Conservation (phyloP, 257 asterid genomes). For the Forsythia suspensa region DNA sequence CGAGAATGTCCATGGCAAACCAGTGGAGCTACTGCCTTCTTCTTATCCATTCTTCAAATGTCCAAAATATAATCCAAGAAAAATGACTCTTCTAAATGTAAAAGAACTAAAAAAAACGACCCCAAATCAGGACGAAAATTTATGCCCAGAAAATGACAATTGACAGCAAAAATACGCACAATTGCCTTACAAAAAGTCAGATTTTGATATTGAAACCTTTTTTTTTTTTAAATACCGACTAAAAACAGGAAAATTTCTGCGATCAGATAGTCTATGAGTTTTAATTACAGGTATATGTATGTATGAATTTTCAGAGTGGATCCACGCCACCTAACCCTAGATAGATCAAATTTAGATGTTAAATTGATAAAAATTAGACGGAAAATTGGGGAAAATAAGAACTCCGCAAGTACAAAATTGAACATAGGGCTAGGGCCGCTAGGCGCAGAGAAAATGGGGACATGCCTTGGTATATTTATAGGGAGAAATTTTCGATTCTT, state of each 20-base stretch:
- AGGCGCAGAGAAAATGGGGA: constrained; percentile 47
- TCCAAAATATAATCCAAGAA: constrained; percentile 2
- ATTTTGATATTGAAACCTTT: not conserved
- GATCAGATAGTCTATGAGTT: constrained; percentile 22
- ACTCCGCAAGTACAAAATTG: constrained; percentile 46
- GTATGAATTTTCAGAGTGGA: constrained; percentile 29
- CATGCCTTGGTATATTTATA: constrained; percentile 29
- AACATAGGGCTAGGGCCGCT: constrained; percentile 84
- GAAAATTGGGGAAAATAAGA: constrained; percentile 12
- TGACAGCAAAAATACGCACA: constrained; percentile 39
- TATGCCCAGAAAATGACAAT: constrained; percentile 33
- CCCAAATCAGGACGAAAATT: constrained; percentile 7
- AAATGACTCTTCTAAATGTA: constrained; percentile 14
- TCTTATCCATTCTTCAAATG: constrained; percentile 72
- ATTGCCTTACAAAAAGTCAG: constrained; percentile 21
- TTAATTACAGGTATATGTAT: constrained; percentile 15
- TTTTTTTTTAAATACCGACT: not conserved
- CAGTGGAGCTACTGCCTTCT: constrained; percentile 81
- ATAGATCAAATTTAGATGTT: constrained; percentile 35
- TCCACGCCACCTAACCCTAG: constrained; percentile 78
- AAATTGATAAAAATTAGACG: not conserved
- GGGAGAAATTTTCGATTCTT: not conserved
- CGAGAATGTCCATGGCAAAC: constrained; percentile 99
- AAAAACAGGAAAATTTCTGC: constrained; percentile 19
- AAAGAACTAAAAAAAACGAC: constrained; percentile 22